Evolutionary conservation across 192 early-diverging fungal genomes (phyloP).

Genomic region (Phlyctochytrium planicorne): DNA sequence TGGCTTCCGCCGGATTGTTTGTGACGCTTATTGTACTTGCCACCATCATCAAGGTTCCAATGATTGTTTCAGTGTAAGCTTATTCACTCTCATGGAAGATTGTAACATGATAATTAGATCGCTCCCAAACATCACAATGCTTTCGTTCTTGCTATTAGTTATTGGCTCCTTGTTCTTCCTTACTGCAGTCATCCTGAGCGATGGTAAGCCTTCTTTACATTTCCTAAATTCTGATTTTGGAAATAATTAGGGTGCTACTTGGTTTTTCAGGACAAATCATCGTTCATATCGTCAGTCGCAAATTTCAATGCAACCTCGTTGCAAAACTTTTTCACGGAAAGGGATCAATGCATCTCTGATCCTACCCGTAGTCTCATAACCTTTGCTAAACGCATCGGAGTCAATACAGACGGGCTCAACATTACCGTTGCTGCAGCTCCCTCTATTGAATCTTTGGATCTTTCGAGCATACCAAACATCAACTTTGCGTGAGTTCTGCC

Average conservation of each 20-base stretch:
- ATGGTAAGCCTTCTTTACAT: constrained; percentile 4
- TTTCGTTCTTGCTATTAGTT: not conserved
- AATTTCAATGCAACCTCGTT: not conserved
- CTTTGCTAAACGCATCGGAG: not conserved
- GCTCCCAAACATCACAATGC: not conserved
- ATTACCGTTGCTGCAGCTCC: not conserved
- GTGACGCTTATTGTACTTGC: not conserved
- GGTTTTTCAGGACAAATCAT: not conserved
- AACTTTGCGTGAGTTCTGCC: not conserved
- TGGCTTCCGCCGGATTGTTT: not conserved
- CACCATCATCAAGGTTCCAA: not conserved
- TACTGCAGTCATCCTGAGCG: not conserved
- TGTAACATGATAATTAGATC: not conserved
- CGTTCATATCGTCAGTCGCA: not conserved
- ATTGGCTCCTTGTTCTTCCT: not conserved
- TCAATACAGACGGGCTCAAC: not conserved
- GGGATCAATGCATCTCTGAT: not conserved
- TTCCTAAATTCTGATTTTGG: not conserved
- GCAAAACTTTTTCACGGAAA: not conserved
- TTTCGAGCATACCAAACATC: not conserved
- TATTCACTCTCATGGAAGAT: not conserved
- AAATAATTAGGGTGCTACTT: constrained; percentile 1
- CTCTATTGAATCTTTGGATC: not conserved
- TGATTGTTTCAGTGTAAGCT: not conserved
- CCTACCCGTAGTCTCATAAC: not conserved